Evolutionary conservation across 2,329 filamentous ascomycete species (phyloP), one percentile per base, ranked within the genome.

Genomic region (Capronia epimyces): DNA sequence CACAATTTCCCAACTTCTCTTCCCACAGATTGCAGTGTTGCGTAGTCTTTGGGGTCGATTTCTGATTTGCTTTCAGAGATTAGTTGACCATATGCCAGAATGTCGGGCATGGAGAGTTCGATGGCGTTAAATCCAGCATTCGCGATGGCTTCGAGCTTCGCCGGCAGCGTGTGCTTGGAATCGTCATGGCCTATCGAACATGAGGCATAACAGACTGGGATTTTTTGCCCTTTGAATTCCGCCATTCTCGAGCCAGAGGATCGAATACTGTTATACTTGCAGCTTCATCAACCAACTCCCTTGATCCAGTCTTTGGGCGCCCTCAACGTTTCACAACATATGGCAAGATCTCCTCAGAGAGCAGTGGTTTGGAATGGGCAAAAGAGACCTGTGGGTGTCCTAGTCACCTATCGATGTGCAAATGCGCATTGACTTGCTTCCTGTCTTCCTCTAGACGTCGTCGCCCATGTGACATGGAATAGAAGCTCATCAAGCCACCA

Each of bases 51-150:
- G 0, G 77, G 70, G 1, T 69, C 67, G 8, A 86, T 71, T 3
- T 78, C 66, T 13, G 74, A 68, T 25, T 74, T 68, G 12, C 76
- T 70, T 25, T 51, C 25, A 2, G 51, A 50, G 3, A 80, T 65
- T 2, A 75, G 66, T 3, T 70, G 71, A 3, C 80, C 83, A 59
- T 85, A 87, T 4, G 76, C 69, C 9, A 84, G 66, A 2, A 91
- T 78, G 59, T 90, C 85, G 0, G 84, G 83, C 69, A 89, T 87
- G 0, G 82, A 82, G 6, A 90, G 77, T 66, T 90, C 87, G 52
- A 90, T 82, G 12, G 76, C 84, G 9, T 75, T 69, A 65, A 89
- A 74, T 5, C 68, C 67, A 2, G 70, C 69, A 31, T 60, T 50
- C 24, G 65, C 59, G 25, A 74, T 70, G 31, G 69, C 67, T 57